Evolutionary conservation across 192 early-diverging fungal genomes (phyloP).

Genomic region (Backusella parvicylindrica): DNA sequence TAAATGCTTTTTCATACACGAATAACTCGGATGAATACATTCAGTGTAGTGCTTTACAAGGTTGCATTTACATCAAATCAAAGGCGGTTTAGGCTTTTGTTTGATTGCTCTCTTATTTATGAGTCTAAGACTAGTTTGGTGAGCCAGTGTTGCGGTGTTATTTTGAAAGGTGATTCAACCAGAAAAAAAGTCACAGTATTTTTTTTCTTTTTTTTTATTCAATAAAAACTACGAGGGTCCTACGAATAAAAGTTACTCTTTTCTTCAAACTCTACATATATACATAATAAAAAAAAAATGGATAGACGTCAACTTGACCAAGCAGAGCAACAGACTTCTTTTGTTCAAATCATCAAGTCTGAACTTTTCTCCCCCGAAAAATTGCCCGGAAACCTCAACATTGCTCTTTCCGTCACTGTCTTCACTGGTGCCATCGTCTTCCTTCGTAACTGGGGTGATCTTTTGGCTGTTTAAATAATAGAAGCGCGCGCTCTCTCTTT

Average conservation of each 20-base stretch:
- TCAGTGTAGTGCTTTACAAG: too few relatives aligned
- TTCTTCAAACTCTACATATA: not conserved
- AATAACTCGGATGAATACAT: too few relatives aligned
- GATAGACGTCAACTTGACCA: slow-evolving; percentile 26
- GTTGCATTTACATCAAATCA: too few relatives aligned
- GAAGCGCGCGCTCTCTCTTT: too few relatives aligned
- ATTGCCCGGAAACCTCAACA: slow-evolving; percentile 48
- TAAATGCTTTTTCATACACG: not conserved
- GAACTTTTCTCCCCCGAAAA: slow-evolving; percentile 55
- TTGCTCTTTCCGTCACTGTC: slow-evolving; percentile 54
- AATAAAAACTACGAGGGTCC: not conserved
- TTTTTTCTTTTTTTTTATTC: not conserved
- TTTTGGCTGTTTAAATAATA: slow-evolving; percentile 46
- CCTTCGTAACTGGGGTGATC: slow-evolving; percentile 53
- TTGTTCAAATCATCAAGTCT: slow-evolving; percentile 21
- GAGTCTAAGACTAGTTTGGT: not conserved
- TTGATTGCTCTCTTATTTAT: too few relatives aligned
- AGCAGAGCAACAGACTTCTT: slow-evolving; percentile 9
- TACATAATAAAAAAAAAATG: not conserved
- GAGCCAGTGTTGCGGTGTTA: not conserved
- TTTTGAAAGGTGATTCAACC: not conserved
- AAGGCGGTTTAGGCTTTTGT: too few relatives aligned
- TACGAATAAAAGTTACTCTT: not conserved
- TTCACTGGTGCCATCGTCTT: slow-evolving; percentile 54
- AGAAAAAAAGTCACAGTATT: not conserved